These are phyloP conservation scores for Pichia sp. DNA, from an alignment of 1,139 yeast genomes.

Conservation along the genomic window DNA sequence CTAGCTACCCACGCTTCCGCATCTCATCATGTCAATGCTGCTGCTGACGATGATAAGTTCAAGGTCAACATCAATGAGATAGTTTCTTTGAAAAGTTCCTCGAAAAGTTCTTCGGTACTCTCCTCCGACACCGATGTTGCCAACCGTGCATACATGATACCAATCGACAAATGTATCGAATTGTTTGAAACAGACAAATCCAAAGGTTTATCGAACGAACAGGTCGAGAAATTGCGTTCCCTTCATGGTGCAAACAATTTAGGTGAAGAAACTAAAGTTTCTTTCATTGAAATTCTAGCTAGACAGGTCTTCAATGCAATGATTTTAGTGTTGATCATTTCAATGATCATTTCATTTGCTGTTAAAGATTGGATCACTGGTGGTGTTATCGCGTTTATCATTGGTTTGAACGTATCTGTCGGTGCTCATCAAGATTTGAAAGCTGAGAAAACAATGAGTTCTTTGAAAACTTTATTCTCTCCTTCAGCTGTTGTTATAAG, in stretches of 20 bases:
- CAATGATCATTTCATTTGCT: slow-evolving; percentile 70
- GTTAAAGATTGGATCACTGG: slow-evolving; percentile 78
- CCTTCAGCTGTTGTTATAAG: slow-evolving; percentile 69
- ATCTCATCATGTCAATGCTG: slow-evolving; percentile 6
- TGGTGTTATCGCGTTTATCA: slow-evolving; percentile 72
- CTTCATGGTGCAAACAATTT: slow-evolving; percentile 48
- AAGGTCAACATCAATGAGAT: slow-evolving; percentile 8
- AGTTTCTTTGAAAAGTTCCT: slow-evolving; percentile 5
- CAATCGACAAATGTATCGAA: slow-evolving; percentile 32
- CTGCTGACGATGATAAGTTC: slow-evolving; percentile 8
- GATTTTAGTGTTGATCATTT: slow-evolving; percentile 68
- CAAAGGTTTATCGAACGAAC: slow-evolving; percentile 41
- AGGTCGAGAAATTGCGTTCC: slow-evolving; percentile 31
- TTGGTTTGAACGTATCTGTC: slow-evolving; percentile 55
- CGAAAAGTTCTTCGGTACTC: background rate
- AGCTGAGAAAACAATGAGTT: slow-evolving; percentile 79
- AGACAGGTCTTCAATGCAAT: slow-evolving; percentile 75
- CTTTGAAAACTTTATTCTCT: slow-evolving; percentile 59
- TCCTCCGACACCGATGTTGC: no score
- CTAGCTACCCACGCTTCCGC: no score
- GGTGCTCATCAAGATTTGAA: slow-evolving; percentile 51
- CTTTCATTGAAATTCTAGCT: slow-evolving; percentile 48
- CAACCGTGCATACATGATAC: slow-evolving; percentile 26
- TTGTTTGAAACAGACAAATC: slow-evolving; percentile 34
- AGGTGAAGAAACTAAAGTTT: slow-evolving; percentile 54